Evolutionary conservation across 1,284 basidiomycete genomes (phyloP), one percentile per base, ranked within the genome.

Genomic region (Takashimella tepidaria): DNA sequence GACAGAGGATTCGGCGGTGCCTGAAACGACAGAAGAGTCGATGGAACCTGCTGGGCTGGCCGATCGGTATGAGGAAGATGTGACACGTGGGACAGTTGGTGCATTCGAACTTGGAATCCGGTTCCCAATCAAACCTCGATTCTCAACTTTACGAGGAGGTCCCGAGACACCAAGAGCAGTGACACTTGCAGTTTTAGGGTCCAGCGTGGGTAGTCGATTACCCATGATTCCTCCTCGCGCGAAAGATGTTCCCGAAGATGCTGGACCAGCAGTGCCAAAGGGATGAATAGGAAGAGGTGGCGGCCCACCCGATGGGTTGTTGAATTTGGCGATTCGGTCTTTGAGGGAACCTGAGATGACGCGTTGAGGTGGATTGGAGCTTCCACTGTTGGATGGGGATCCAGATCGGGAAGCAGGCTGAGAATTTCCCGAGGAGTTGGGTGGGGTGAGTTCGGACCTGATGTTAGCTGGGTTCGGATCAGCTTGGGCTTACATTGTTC

Each of bases 281-380:
- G 69, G 62, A 31, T 66, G 62, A 41, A 55, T 62, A 4, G 72
- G 72, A n/a, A 72, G 52, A 3, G 69, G 68, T 4, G 60, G 60
- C 13, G 67, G 67, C 0, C 67, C 60, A 10, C 65, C 70, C 27
- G 67, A 60, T 6, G 67, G 61, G 41, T 73, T 72, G 61, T 71
- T 70, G 58, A 76, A 76, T 53, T 68, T 69, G 13, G 74, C 74
- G 42, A 76, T 76, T 26, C 74, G 67, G 53, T 76, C 74, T 59
- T 68, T 69, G 48, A 76, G 66, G 2, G 69, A 71, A 41, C 70
- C 67, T 19, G 68, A 69, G 6, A 74, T 67, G 44, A 63, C 50
- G 5, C 70, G 66, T 21, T 53, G 46, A 5, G 51, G 56, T 10
- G 21, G 55, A 31, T 57, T 64, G 50, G 42, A 37, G n/a, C n/a